Evolutionary conservation across 2,329 filamentous ascomycete genomes (phyloP).

Genomic region (Fusarium anguioides): DNA sequence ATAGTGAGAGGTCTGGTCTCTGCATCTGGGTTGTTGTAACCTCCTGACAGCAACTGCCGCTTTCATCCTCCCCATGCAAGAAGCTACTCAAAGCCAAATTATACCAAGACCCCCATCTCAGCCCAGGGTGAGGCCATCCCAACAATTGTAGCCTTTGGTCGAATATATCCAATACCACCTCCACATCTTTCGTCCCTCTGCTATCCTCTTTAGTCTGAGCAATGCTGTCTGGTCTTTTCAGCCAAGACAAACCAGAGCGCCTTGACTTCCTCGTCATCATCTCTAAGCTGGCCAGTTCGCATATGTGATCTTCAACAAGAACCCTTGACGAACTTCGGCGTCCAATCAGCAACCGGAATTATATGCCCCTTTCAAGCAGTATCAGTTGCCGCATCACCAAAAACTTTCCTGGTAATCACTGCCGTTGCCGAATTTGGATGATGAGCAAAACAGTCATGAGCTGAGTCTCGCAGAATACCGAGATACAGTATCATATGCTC

Average conservation of each 20-base stretch:
- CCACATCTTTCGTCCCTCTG: background rate
- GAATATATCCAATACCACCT: background rate
- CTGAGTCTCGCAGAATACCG: background rate
- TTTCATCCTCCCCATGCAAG: slow-evolving; percentile 1
- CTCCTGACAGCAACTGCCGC: background rate
- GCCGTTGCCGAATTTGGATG: background rate
- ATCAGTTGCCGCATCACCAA: slow-evolving; percentile 1
- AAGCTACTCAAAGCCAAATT: slow-evolving; percentile 1
- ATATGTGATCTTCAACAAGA: slow-evolving; percentile 11
- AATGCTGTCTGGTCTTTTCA: background rate
- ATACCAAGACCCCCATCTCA: background rate
- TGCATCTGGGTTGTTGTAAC: slow-evolving; percentile 1
- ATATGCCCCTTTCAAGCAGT: slow-evolving; percentile 6
- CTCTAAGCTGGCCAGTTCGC: background rate
- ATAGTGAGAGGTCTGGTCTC: background rate
- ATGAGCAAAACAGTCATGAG: background rate
- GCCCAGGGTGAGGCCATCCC: slow-evolving; percentile 3
- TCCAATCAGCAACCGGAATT: slow-evolving; percentile 2
- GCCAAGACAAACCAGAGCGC: background rate
- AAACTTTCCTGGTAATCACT: slow-evolving; percentile 1
- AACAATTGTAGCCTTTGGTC: background rate
- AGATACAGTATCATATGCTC: slow-evolving; percentile 18
- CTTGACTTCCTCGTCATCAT: background rate
- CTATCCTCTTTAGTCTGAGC: background rate
- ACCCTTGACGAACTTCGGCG: slow-evolving; percentile 24